Evolutionary conservation across 768 basidiomycete genomes (phyloP).

Genomic region (Hypholoma sublateritium): DNA sequence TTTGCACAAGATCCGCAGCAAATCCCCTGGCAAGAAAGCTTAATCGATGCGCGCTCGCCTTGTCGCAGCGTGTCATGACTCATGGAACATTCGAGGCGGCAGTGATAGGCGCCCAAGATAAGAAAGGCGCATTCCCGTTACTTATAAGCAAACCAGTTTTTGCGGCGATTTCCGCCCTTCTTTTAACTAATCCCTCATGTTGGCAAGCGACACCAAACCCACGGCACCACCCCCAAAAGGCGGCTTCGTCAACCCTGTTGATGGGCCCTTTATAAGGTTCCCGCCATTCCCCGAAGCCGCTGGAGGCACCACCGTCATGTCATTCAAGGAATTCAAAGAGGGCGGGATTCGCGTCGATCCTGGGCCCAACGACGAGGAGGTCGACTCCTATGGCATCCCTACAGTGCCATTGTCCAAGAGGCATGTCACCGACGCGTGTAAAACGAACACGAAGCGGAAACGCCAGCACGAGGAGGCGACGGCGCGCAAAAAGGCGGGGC

Average conservation of each 20-base stretch:
- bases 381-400: slow-evolving; percentile 66
- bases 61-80: background rate
- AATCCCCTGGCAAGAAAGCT: too few relatives aligned
- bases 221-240: background rate
- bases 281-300: slow-evolving; percentile 50
- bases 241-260: slow-evolving; percentile 12
- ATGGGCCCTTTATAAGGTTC: slow-evolving; percentile 28
- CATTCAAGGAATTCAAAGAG: slow-evolving; percentile 45
- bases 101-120: slow-evolving; percentile 18
- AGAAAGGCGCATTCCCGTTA: background rate
- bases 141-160: background rate
- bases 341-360: slow-evolving; percentile 31
- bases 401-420: slow-evolving; percentile 54
- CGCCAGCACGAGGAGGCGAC: slow-evolving; percentile 13
- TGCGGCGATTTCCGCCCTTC: slow-evolving; percentile 8
- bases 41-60: too few relatives aligned
- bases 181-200: slow-evolving; percentile 7
- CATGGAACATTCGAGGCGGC: background rate
- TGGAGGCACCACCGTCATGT: slow-evolving; percentile 37
- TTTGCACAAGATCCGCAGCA: too few relatives aligned
- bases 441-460: slow-evolving; percentile 53
- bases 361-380: slow-evolving; percentile 50
- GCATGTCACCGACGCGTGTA: slow-evolving; percentile 56
- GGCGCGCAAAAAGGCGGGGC: slow-evolving; percentile 19
- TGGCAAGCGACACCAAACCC: slow-evolving; percentile 1